Base-by-base conservation (phyloP, 257 asterid species). In the Solanum chilense region DNA sequence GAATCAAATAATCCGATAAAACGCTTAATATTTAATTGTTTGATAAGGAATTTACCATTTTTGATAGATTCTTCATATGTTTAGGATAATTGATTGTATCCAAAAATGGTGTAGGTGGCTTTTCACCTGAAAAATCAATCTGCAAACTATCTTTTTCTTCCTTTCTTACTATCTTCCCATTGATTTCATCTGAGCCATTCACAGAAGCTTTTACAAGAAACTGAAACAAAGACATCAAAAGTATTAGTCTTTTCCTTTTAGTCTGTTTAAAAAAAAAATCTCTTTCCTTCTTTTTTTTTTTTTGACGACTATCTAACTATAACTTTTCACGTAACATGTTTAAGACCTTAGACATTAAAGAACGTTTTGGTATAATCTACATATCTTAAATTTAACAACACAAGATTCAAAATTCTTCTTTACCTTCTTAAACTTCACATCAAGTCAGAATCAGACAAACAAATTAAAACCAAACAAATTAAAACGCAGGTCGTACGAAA, bases 51-150 rank as follows among this genome's bases (percentile, higher is more conserved):
- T 35, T 25, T 90, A 95, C 98, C 90, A 86, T 88, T 39, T 52
- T 70, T 29, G 93, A 82, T 64, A 95, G 95, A 84, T 94, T 95
- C 90, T 95, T 95, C 98, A 94, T 92, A 45, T 95, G 96, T 76
- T 89, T 66, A 7, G 98, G 98, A 83, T 90, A 93, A 85, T 93
- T 93, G 87, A 95, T 56, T 2, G 98, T 93, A 80, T 95, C 98
- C 4, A 95, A 92, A 80, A 95, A 73, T 29, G 98, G 98, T 6
- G 98, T 94, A 5, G 90, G 62, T 23, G 94, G 96, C 41, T 94
- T 93, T 73, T 86, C 98, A 1, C 93, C 94, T 0, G 93, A 88
- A 85, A 90, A 95, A 89, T 93, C 96, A 20, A 93, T 88, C 91
- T 89, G 90, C 94, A 94, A 90, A 16, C 92, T 88, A 16, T 91